Evolutionary conservation across 2,329 filamentous ascomycete species (phyloP).

Genomic region (Sporothrix brasiliensis): DNA sequence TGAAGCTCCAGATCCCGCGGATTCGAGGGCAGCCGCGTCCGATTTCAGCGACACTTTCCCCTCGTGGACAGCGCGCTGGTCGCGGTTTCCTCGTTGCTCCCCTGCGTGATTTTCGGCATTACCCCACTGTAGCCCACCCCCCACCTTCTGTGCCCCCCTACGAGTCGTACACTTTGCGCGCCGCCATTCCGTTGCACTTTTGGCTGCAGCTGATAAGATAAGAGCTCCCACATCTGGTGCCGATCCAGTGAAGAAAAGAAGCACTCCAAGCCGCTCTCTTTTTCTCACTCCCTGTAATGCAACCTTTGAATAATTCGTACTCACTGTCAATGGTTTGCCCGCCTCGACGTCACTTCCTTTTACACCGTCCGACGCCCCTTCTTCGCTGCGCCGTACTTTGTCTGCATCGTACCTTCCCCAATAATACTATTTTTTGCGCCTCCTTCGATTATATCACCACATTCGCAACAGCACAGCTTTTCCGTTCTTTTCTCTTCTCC

Average conservation of each 20-base stretch:
- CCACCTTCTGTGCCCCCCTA: conserved; percentile 22
- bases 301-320: neutral
- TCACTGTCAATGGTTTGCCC: conserved; percentile 10
- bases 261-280: conserved; percentile 1
- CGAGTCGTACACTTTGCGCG: neutral
- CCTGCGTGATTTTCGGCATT: conserved; percentile 34
- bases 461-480: neutral
- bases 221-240: conserved; percentile 31
- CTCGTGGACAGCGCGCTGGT: conserved; percentile 14
- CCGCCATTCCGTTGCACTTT: neutral
- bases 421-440: neutral
- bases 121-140: conserved; percentile 33
- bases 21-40: conserved; percentile 15
- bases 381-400: conserved; percentile 13
- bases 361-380: conserved; percentile 20
- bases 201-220: conserved; percentile 41
- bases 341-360: conserved; percentile 30
- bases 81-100: conserved; percentile 32
- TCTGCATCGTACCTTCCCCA: conserved; percentile 22
- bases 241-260: neutral
- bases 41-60: conserved; percentile 35
- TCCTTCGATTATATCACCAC: conserved; percentile 6
- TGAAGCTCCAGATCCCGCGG: conserved; percentile 7
- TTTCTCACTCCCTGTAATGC: conserved; percentile 4
- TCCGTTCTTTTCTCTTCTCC: neutral